A percentile compares a stretch with the other conserved stretches of the same genome.
Conservation (phyloP, 352 stramenopile species). For the Phytophthora brassicae region DNA sequence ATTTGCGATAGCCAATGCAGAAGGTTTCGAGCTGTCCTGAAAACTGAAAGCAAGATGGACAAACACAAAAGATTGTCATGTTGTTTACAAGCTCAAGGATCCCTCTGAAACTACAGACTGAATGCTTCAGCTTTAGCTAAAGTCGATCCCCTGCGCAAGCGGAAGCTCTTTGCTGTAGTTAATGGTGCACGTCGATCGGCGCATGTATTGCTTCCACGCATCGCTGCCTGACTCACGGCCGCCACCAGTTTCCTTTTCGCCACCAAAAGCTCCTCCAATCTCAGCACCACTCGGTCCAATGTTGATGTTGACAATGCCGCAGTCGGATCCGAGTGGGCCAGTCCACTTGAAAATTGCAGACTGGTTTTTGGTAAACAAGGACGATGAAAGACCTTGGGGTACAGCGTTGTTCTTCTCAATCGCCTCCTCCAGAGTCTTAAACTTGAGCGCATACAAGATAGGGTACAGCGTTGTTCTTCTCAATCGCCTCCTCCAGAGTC, state of each 20-base stretch:
- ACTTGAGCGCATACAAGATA: slow-evolving; percentile 93
- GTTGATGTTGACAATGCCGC: slow-evolving; percentile 94
- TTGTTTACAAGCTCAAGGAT: slow-evolving; percentile 8
- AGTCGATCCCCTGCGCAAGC: slow-evolving; percentile 92
- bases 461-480: slow-evolving; percentile 91
- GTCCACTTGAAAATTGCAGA: slow-evolving; percentile 93
- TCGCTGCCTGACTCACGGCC: slow-evolving; percentile 91
- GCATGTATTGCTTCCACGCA: slow-evolving; percentile 95
- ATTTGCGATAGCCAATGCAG: slow-evolving; percentile 77
- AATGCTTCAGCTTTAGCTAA: slow-evolving; percentile 47
- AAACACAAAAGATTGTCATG: slow-evolving; percentile 6
- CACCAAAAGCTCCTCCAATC: slow-evolving; percentile 92
- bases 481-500: slow-evolving; percentile 89
- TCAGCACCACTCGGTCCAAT: slow-evolving; percentile 91
- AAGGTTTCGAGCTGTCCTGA: slow-evolving; percentile 84
- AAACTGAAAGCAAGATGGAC: neutral
- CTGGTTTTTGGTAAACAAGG: slow-evolving; percentile 92
- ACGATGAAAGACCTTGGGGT: slow-evolving; percentile 90
- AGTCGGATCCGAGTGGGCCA: slow-evolving; percentile 88
- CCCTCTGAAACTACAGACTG: slow-evolving; percentile 2
- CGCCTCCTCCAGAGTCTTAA: slow-evolving; percentile 88
- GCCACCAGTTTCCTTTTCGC: slow-evolving; percentile 92
- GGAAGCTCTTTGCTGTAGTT: slow-evolving; percentile 93
- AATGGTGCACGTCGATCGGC: slow-evolving; percentile 92
- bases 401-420: slow-evolving; percentile 93